Conservation (phyloP, 768 basidiomycete species). For the Lyophyllum atratum region DNA sequence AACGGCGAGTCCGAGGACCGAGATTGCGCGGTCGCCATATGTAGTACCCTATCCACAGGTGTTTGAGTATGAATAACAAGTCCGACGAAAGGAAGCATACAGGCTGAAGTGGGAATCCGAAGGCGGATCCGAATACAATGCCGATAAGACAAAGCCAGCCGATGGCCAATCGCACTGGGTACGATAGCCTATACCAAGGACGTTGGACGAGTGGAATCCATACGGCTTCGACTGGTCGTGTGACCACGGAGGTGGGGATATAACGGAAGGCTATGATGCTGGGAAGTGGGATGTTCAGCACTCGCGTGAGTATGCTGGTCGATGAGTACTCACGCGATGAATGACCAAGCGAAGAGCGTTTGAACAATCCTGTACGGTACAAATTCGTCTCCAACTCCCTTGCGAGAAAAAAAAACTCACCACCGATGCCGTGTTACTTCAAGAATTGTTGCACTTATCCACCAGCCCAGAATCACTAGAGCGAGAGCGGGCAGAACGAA, state of each 20-base stretch:
- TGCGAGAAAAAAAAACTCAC: slow-evolving; percentile 35
- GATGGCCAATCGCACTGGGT: slow-evolving; percentile 52
- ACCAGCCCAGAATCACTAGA: slow-evolving; percentile 76
- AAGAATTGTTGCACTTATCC: slow-evolving; percentile 76
- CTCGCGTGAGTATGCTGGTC: neutral
- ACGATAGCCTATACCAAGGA: slow-evolving; percentile 66
- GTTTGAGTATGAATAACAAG: slow-evolving; percentile 13
- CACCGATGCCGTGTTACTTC: slow-evolving; percentile 74
- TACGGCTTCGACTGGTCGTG: slow-evolving; percentile 68
- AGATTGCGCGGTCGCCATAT: slow-evolving; percentile 83
- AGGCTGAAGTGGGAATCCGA: slow-evolving; percentile 66
- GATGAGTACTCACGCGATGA: slow-evolving; percentile 56
- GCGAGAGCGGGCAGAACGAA: slow-evolving; percentile 54
- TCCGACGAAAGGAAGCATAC: slow-evolving; percentile 35
- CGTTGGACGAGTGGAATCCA: slow-evolving; percentile 68
- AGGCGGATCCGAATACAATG: slow-evolving; percentile 85
- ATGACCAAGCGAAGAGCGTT: slow-evolving; percentile 82
- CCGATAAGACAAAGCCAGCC: slow-evolving; percentile 80
- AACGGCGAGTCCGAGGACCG: slow-evolving; percentile 74
- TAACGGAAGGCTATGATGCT: slow-evolving; percentile 85
- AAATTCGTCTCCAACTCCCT: slow-evolving; percentile 4
- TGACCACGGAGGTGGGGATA: slow-evolving; percentile 70
- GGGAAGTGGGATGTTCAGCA: neutral
- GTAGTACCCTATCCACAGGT: slow-evolving; percentile 38
- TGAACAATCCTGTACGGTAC: slow-evolving; percentile 64